phyloP scores from a whole-genome alignment of 2,329 filamentous ascomycete species.

The Diaporthe batatas region DNA sequence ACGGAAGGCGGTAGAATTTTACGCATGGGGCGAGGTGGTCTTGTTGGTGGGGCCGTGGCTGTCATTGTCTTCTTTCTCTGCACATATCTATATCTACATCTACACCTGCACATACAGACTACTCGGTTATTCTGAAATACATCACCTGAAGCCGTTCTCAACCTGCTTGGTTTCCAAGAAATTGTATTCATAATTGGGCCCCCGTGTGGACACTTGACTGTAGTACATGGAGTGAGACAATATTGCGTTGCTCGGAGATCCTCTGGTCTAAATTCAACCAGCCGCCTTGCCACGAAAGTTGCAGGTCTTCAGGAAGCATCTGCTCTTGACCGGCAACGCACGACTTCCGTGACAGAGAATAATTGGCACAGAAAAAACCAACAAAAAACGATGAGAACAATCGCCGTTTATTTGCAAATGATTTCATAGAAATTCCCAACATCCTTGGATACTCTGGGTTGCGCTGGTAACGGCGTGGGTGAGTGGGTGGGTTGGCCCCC shows the following conservation, averaged over 20 bases:
- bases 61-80: slow-evolving; percentile 1
- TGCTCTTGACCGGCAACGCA: not conserved
- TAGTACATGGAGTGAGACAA: not conserved
- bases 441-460: not conserved
- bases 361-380: not conserved
- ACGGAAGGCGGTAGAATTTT: no score
- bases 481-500: no score
- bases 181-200: no score
- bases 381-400: not conserved
- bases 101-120: slow-evolving; percentile 4
- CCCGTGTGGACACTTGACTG: not conserved
- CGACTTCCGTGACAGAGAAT: not conserved
- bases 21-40: not conserved
- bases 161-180: no score
- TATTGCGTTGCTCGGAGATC: not conserved
- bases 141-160: not conserved
- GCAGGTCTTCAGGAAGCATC: not conserved
- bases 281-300: not conserved
- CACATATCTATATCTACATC: slow-evolving; percentile 1
- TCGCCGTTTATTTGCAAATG: not conserved
- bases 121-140: not conserved
- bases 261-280: not conserved
- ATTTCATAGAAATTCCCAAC: not conserved
- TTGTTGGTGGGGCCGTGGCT: not conserved
- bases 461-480: not conserved